phyloP scores from a whole-genome alignment of 2,329 filamentous ascomycete species.

The Aspergillus spinulosporus region DNA sequence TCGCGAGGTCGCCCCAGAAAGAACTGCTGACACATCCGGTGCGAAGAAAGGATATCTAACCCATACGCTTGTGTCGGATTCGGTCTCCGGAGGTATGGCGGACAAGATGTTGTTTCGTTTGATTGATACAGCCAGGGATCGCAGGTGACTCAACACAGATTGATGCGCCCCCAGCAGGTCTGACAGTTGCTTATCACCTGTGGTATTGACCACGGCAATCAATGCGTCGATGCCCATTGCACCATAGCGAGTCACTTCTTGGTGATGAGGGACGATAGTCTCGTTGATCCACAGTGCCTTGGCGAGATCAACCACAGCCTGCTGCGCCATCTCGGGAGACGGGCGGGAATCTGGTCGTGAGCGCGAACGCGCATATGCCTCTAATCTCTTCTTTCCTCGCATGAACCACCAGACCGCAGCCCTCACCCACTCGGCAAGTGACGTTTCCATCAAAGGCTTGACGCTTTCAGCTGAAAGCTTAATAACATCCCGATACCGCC shows the following conservation, averaged over 20 bases:
- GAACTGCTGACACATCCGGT: slow-evolving; percentile 68
- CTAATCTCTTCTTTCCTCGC: slow-evolving; percentile 73
- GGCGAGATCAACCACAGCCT: slow-evolving; percentile 81
- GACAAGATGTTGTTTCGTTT: slow-evolving; percentile 78
- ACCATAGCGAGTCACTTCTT: slow-evolving; percentile 43
- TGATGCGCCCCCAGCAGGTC: slow-evolving; percentile 55
- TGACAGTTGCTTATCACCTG: slow-evolving; percentile 47
- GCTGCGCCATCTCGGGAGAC: slow-evolving; percentile 55
- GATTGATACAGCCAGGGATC: slow-evolving; percentile 78
- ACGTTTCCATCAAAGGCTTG: slow-evolving; percentile 63
- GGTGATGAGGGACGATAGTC: slow-evolving; percentile 41
- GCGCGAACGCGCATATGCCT: slow-evolving; percentile 67
- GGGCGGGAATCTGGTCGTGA: slow-evolving; percentile 49
- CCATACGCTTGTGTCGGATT: slow-evolving; percentile 78
- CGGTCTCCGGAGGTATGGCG: slow-evolving; percentile 58
- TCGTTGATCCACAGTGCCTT: slow-evolving; percentile 80
- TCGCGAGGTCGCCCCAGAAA: slow-evolving; percentile 59
- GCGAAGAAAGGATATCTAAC: slow-evolving; percentile 72
- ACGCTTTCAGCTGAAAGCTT: slow-evolving; percentile 73
- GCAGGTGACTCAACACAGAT: slow-evolving; percentile 63
- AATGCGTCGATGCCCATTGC: slow-evolving; percentile 42
- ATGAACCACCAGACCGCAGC: slow-evolving; percentile 88
- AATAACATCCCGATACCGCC: slow-evolving; percentile 74
- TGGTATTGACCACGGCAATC: slow-evolving; percentile 43
- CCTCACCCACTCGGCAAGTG: slow-evolving; percentile 67